phyloP scores from a whole-genome alignment of 2,329 filamentous ascomycete genomes.

The Verticillium zaregamsianum region DNA sequence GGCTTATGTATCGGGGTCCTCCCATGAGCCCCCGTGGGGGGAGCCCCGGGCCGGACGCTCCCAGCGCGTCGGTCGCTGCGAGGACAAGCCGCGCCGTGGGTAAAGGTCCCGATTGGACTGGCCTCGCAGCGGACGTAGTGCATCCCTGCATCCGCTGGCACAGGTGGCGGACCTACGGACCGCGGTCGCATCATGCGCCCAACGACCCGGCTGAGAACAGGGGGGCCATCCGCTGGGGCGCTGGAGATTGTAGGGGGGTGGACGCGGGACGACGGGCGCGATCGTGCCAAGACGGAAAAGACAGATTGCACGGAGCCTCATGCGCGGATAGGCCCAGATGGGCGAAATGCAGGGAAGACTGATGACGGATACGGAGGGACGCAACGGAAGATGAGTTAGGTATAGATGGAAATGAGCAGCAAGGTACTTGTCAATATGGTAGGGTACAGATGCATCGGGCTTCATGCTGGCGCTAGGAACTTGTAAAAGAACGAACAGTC shows the following conservation, averaged over 20 bases:
- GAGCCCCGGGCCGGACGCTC: not conserved
- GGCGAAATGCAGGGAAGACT: not conserved
- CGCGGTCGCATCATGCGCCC: not conserved
- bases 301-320: not conserved
- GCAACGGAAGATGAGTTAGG: not conserved
- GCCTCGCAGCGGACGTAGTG: not conserved
- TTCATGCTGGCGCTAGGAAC: not conserved
- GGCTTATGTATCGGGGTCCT: not conserved
- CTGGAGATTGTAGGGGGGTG: not conserved
- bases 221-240: not conserved
- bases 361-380: not conserved
- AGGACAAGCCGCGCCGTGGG: not conserved
- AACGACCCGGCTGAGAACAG: not conserved
- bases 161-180: not conserved
- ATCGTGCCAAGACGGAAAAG: not conserved
- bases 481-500: constrained; percentile 18
- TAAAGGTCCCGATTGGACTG: not conserved
- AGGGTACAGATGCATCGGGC: not conserved
- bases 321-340: not conserved
- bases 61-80: not conserved
- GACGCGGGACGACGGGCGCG: not conserved
- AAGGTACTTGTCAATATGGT: not conserved
- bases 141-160: not conserved
- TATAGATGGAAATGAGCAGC: not conserved
- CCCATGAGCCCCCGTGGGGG: not conserved